Base-by-base conservation (phyloP, 176 grass and related monocot genomes). In the Musa beccarii region DNA sequence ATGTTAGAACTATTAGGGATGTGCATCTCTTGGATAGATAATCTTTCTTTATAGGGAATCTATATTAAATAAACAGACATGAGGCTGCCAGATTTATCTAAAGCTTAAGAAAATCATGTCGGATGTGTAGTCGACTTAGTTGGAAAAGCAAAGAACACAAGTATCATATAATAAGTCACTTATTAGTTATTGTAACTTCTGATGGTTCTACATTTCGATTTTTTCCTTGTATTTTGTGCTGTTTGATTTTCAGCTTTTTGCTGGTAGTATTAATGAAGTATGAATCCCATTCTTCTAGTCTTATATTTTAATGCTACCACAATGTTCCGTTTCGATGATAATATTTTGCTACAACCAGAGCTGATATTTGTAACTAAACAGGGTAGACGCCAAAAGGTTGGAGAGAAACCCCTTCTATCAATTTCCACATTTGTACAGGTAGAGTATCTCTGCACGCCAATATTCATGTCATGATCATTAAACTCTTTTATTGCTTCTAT, bases 361-460 rank as follows among this genome's bases (percentile, higher is more conserved):
- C 11, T 25, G 14, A 16, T 49, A 51, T 52, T 63, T 80, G 49
- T 70, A 81, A 49, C 90, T 87, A 89, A 53, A 78, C 81, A 99
- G 95, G 79, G 90, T 83, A 89, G 90, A 85, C 89, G 86, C 72
- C 95, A 94, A 72, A 99, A 99, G 76, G 90, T 94, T 71, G 95
- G 95, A 53, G 95, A 99, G 76, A 99, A 99, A 81, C 78, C 90
- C 22, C 84, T 94, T 79, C 84, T 99, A 63, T 99, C 95, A 67
- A 51, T 99, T 99, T 92, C 95, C 17, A 94, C 95, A 63, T 92
- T 99, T 89, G 78, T 86, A 67, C 95, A 99, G 95, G 95, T 94
- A 72, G 43, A 71, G 54, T 54, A 10, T 16, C 6, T 26, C 53
- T 43, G 34, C 34, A 43, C 8, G 16, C 8, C 25, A 69, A 11